Conservation (phyloP, 139 green algal species). For the Chlorella sorokiniana region DNA sequence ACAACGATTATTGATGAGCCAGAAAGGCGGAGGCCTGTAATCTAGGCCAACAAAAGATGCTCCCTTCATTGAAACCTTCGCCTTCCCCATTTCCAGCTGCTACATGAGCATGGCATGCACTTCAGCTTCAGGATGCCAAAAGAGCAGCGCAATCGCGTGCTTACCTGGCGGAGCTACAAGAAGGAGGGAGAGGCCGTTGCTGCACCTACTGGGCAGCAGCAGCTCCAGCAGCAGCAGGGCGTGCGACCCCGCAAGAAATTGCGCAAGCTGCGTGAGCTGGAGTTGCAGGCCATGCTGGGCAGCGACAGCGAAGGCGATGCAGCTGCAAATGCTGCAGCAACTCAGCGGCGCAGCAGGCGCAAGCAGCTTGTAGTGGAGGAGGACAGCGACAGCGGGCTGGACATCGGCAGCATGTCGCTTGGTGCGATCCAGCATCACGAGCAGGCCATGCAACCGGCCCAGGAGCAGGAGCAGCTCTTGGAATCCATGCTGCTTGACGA, state of each 20-base stretch:
- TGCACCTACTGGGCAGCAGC: neutral
- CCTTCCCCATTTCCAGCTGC: neutral
- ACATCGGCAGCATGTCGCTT: neutral
- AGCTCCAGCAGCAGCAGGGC: neutral
- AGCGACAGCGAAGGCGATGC: neutral
- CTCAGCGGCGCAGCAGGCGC: conserved; percentile 1
- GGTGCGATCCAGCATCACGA: too few species aligned
- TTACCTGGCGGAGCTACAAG: neutral
- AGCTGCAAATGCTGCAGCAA: neutral
- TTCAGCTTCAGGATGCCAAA: neutral
- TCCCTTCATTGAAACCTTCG: neutral
- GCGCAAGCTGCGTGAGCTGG: neutral
- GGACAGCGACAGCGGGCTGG: neutral
- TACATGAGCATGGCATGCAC: neutral
- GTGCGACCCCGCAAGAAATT: neutral
- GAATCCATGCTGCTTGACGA: too few species aligned
- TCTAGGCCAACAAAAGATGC: neutral
- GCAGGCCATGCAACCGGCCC: too few species aligned
- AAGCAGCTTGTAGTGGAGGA: neutral
- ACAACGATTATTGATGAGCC: too few species aligned
- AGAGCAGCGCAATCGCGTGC: neutral
- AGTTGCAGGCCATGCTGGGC: neutral
- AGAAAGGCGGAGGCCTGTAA: too few species aligned
- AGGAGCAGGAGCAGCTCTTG: too few species aligned
- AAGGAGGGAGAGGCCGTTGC: neutral